Evolutionary conservation across 768 basidiomycete species (phyloP).

Genomic region (Trametes cingulata): DNA sequence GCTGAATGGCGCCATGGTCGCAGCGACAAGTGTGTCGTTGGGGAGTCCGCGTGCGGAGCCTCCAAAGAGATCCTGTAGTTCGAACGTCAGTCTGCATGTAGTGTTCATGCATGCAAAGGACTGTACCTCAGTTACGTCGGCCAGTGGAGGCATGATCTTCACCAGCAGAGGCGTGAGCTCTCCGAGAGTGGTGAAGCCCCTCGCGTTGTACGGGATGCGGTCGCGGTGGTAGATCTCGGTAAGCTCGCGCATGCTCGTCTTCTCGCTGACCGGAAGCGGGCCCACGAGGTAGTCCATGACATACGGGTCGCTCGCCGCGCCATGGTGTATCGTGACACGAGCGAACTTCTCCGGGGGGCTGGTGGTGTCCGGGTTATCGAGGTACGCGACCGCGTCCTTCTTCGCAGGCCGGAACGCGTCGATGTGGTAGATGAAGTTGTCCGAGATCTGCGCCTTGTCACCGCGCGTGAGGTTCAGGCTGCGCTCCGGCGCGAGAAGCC

Average conservation of each 20-base stretch:
- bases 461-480: slow-evolving; percentile 50
- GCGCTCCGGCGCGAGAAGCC: slow-evolving; percentile 45
- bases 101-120: slow-evolving; percentile 1
- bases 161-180: slow-evolving; percentile 37
- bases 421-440: slow-evolving; percentile 53
- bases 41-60: slow-evolving; percentile 43
- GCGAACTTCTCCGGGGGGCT: slow-evolving; percentile 43
- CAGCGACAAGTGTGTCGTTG: slow-evolving; percentile 52
- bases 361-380: slow-evolving; percentile 35
- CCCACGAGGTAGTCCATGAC: slow-evolving; percentile 60
- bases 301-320: slow-evolving; percentile 40
- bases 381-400: slow-evolving; percentile 45
- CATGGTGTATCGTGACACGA: slow-evolving; percentile 53
- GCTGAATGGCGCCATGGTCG: slow-evolving; percentile 50
- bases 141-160: slow-evolving; percentile 37
- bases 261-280: slow-evolving; percentile 48
- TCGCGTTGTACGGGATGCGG: slow-evolving; percentile 56
- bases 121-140: slow-evolving; percentile 45
- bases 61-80: slow-evolving; percentile 48
- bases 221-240: slow-evolving; percentile 54
- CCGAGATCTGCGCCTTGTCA: slow-evolving; percentile 36
- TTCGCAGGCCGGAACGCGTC: slow-evolving; percentile 54
- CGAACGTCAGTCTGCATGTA: neutral
- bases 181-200: slow-evolving; percentile 36
- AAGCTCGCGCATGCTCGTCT: slow-evolving; percentile 43